Conservation (phyloP, 73 alveolate genomes). For the Paramecium pentaurelia region DNA sequence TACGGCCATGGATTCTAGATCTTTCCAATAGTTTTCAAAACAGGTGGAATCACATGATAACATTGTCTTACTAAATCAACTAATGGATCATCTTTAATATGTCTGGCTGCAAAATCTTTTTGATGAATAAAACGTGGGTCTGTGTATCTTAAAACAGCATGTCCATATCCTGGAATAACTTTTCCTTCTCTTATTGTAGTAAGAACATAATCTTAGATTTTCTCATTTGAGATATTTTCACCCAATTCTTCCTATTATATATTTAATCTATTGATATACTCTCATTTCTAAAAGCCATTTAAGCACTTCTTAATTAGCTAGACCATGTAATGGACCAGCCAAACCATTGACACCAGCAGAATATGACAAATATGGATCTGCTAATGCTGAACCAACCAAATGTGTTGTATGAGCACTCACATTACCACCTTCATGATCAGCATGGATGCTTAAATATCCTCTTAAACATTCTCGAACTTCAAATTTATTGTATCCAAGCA, state of each 20-base stretch:
- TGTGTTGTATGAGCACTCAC: conserved; percentile 92
- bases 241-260: conserved; percentile 66
- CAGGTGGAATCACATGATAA: conserved; percentile 78
- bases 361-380: conserved; percentile 92
- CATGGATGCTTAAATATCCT: conserved; percentile 72
- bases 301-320: conserved; percentile 92
- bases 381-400: conserved; percentile 89
- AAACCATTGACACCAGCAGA: conserved; percentile 91
- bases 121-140: conserved; percentile 78
- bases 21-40: conserved; percentile 67
- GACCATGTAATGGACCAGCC: conserved; percentile 98
- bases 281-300: conserved; percentile 79
- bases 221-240: conserved; percentile 71
- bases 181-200: conserved; percentile 69
- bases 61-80: conserved; percentile 70
- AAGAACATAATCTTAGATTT: conserved; percentile 67
- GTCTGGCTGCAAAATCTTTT: conserved; percentile 71
- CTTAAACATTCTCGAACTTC: conserved; percentile 80
- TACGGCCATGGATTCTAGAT: conserved; percentile 83
- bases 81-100: conserved; percentile 65
- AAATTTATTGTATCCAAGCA: conserved; percentile 75
- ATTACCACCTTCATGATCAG: conserved; percentile 94
- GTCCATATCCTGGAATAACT: conserved; percentile 93
- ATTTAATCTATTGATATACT: background rate
- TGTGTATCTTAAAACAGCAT: conserved; percentile 84